These are phyloP conservation scores for Albophoma yamanashiensis DNA, from an alignment of 2,329 filamentous ascomycete species.

Conservation along the genomic window DNA sequence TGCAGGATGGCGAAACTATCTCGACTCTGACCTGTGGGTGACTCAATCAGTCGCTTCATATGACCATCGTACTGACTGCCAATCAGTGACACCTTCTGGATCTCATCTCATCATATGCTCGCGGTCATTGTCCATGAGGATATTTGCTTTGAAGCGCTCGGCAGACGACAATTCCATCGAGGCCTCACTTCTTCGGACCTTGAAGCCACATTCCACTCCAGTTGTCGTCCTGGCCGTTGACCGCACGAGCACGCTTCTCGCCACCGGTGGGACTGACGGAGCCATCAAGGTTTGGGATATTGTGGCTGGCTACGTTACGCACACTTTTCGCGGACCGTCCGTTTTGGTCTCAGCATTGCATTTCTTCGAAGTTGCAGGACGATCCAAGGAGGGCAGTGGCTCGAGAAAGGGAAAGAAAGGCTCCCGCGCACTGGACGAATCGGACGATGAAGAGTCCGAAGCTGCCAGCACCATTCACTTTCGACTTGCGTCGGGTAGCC, in stretches of 20 bases:
- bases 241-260: slow-evolving; percentile 76
- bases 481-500: slow-evolving; percentile 78
- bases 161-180: slow-evolving; percentile 47
- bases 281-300: slow-evolving; percentile 97
- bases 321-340: slow-evolving; percentile 89
- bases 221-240: slow-evolving; percentile 82
- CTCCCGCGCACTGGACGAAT: slow-evolving; percentile 17
- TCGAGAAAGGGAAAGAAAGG: slow-evolving; percentile 24
- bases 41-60: not conserved
- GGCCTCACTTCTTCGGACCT: slow-evolving; percentile 59
- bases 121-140: slow-evolving; percentile 89
- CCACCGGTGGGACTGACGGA: slow-evolving; percentile 87
- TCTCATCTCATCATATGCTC: slow-evolving; percentile 88
- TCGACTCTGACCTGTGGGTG: slow-evolving; percentile 57
- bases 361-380: slow-evolving; percentile 69
- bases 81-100: slow-evolving; percentile 70
- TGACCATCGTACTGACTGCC: slow-evolving; percentile 6
- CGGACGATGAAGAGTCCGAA: slow-evolving; percentile 26
- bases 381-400: slow-evolving; percentile 17
- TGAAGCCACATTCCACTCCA: slow-evolving; percentile 85
- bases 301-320: slow-evolving; percentile 77
- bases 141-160: slow-evolving; percentile 62
- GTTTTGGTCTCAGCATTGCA: slow-evolving; percentile 83
- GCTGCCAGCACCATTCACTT: slow-evolving; percentile 47
- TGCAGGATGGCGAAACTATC: slow-evolving; percentile 66